Evolutionary conservation across 768 basidiomycete genomes (phyloP).

Genomic region (Dentipellis fragilis): DNA sequence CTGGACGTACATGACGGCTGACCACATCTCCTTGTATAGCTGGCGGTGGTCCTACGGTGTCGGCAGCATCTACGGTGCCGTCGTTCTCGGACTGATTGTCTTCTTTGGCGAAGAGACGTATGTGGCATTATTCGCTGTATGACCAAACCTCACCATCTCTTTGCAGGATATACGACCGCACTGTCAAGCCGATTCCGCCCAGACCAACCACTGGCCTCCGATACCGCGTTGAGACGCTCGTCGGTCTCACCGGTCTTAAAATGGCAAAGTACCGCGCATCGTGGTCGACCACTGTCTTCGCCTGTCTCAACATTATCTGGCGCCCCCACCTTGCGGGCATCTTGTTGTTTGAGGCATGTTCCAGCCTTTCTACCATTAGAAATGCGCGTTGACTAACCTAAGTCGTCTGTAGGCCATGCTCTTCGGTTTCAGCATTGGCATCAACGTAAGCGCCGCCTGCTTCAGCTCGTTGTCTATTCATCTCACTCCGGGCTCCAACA

Average conservation of each 20-base stretch:
- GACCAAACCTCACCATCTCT: background rate
- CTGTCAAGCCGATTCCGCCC: conserved; percentile 37
- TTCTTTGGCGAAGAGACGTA: conserved; percentile 63
- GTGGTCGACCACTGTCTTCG: conserved; percentile 34
- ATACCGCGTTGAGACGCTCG: conserved; percentile 46
- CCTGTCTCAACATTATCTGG: conserved; percentile 45
- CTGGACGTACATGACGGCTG: no score
- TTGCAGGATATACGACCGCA: conserved; percentile 56
- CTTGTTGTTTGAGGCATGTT: conserved; percentile 28
- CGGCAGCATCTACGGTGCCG: conserved; percentile 44
- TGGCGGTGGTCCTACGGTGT: conserved; percentile 66
- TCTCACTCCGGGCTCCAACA: background rate
- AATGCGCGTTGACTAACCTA: background rate
- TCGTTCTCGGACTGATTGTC: conserved; percentile 46
- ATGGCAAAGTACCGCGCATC: conserved; percentile 45
- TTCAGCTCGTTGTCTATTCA: background rate
- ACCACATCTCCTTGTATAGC: conserved; percentile 12
- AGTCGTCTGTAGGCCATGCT: conserved; percentile 31
- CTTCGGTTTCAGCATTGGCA: conserved; percentile 59
- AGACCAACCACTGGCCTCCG: conserved; percentile 31
- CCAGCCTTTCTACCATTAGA: conserved; percentile 33
- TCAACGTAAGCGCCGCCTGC: conserved; percentile 31
- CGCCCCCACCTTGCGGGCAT: conserved; percentile 50
- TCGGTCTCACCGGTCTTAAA: conserved; percentile 49
- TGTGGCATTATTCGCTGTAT: conserved; percentile 15